Evolutionary conservation across 2,329 filamentous ascomycete species (phyloP), one percentile per base, ranked within the genome.

Genomic region (Sarocladium kiliense): DNA sequence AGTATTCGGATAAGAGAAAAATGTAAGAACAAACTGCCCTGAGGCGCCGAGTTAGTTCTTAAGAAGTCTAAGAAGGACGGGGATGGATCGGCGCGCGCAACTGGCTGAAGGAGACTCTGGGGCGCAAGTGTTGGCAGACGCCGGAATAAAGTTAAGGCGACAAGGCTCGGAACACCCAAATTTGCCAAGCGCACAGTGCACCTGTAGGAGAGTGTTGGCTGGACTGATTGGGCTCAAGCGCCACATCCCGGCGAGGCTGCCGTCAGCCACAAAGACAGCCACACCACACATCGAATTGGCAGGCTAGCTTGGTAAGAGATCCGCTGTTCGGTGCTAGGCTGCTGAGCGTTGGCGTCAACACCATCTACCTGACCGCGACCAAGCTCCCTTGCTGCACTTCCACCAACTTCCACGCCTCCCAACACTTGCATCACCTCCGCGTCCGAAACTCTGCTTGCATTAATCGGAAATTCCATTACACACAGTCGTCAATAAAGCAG

Each of bases 331-430:
- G 62, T 64, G 63, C 63, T 55, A 66, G 66, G 65, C 64, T 69
- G 59, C 66, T 65, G 58, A 55, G 65, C 59, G 61, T 62, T 68
- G 65, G 62, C 66, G 66, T 68, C 66, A 66, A 70, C 66, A 63
- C 60, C 58, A 41, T 49, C 49, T 53, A 58, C 27, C 27, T 36
- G 34, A 34, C 49, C 49, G 49, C 32, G 27, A 56, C 47, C 56
- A 56, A 30, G 42, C 50, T 59, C 50, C 41, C 55, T 55, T 54
- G 53, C 23, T 53, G 47, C 34, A 51, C 53, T 11, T 30, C 50
- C 27, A 32, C 27, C 27, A 21, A 11, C 49, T 53, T 34, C 49
- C 54, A 25, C 45, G 30, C 42, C 30, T 37, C 27, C 41, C 9
- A 11, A 23, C 36, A 7, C 34, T 27, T n/a, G n/a, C 32, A 37